These are phyloP conservation scores for Albatrellus sp. DNA, from an alignment of 1,284 basidiomycete genomes.

Conservation along the genomic window DNA sequence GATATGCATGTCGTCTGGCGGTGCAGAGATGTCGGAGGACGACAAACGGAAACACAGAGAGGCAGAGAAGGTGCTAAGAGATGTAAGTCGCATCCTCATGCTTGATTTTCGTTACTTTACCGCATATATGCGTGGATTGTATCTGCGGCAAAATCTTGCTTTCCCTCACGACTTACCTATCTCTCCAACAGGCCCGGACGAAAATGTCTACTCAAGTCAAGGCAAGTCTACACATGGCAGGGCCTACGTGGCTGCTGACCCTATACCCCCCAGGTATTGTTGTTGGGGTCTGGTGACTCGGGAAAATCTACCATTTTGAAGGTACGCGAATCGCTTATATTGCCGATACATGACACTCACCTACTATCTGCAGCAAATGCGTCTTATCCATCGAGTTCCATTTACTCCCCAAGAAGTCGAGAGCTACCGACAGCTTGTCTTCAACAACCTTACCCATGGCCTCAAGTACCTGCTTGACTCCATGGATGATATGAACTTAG, in stretches of 20 bases:
- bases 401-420: conserved; percentile 72
- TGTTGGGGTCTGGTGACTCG: conserved; percentile 87
- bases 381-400: conserved; percentile 71
- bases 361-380: conserved; percentile 61
- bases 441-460: conserved; percentile 81
- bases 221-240: conserved; percentile 28
- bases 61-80: conserved; percentile 53
- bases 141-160: background rate
- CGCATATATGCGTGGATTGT: conserved; percentile 10
- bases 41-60: conserved; percentile 53
- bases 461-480: conserved; percentile 76
- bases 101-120: background rate
- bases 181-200: conserved; percentile 40
- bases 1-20: conserved; percentile 57
- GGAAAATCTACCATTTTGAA: conserved; percentile 91
- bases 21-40: conserved; percentile 43
- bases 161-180: background rate
- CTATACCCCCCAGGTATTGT: conserved; percentile 45
- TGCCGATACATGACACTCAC: background rate
- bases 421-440: conserved; percentile 77
- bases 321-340: conserved; percentile 25
- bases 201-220: conserved; percentile 70
- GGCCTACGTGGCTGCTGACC: conserved; percentile 2
- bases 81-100: conserved; percentile 28
- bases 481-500: conserved; percentile 79